phyloP scores from a whole-genome alignment of 1,139 yeast species.

The Lodderomyces metapsilosis region DNA sequence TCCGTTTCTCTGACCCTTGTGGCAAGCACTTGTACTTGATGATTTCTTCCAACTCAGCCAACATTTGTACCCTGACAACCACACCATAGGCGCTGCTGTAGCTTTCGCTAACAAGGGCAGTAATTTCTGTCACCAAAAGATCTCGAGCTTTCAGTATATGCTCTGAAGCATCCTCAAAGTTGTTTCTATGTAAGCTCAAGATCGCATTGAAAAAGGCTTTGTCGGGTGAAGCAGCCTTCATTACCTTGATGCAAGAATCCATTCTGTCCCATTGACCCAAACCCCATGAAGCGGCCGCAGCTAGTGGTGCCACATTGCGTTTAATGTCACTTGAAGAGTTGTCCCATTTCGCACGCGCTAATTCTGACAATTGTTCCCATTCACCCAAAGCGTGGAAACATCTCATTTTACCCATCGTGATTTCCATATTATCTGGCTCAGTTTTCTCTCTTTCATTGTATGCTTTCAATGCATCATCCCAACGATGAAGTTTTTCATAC shows the following conservation, averaged over 20 bases:
- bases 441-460: conserved; percentile 69
- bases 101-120: conserved; percentile 93
- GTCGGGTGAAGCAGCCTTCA: conserved; percentile 92
- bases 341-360: conserved; percentile 87
- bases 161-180: conserved; percentile 75
- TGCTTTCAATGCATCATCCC: conserved; percentile 97
- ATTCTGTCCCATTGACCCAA: conserved; percentile 94
- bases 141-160: conserved; percentile 87
- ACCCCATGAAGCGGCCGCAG: conserved; percentile 99
- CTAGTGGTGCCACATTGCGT: conserved; percentile 91
- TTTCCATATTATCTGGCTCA: conserved; percentile 65
- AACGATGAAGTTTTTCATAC: conserved; percentile 94
- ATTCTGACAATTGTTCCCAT: conserved; percentile 88
- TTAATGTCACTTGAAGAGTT: conserved; percentile 68
- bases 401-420: conserved; percentile 96
- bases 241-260: conserved; percentile 85
- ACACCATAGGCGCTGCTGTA: conserved; percentile 97
- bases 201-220: conserved; percentile 93
- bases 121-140: conserved; percentile 84
- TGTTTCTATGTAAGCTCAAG: conserved; percentile 78
- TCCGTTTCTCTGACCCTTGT: conserved; percentile 74
- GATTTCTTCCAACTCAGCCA: conserved; percentile 94
- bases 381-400: conserved; percentile 97
- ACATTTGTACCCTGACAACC: conserved; percentile 94
- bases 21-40: conserved; percentile 85